Conservation (phyloP, 345 rosid species). For the Zanthoxylum bungeanum region DNA sequence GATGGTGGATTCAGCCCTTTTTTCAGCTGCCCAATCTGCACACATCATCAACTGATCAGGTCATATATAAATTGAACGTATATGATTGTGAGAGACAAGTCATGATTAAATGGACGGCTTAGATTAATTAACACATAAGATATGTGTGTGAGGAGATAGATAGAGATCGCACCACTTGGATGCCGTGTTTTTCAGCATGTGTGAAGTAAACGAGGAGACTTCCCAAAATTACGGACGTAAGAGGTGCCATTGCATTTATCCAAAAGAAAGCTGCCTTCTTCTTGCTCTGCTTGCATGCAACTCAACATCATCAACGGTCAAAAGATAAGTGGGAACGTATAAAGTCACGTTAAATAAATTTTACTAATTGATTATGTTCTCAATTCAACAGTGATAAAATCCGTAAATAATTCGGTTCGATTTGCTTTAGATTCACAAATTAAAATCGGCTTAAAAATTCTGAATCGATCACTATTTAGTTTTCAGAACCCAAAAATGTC, state of each 20-base stretch:
- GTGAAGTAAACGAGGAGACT: slow-evolving; percentile 79
- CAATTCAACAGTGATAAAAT: too few species aligned
- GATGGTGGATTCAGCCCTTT: slow-evolving; percentile 86
- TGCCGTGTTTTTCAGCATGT: slow-evolving; percentile 93
- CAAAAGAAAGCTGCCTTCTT: slow-evolving; percentile 71
- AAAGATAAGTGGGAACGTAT: too few species aligned
- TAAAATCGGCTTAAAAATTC: too few species aligned
- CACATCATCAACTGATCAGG: background rate
- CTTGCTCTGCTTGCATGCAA: slow-evolving; percentile 54
- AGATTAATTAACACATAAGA: background rate
- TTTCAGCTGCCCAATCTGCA: slow-evolving; percentile 81
- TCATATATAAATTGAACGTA: background rate
- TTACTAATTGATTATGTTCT: too few species aligned
- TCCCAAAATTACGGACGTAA: slow-evolving; percentile 79
- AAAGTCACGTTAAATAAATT: too few species aligned
- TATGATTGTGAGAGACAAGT: background rate
- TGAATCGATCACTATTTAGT: too few species aligned
- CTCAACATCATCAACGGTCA: too few species aligned
- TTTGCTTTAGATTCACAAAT: too few species aligned
- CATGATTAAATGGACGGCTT: background rate
- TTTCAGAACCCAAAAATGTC: too few species aligned
- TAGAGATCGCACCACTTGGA: slow-evolving; percentile 67
- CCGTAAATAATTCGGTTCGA: too few species aligned
- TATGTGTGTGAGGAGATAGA: background rate
- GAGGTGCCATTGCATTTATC: slow-evolving; percentile 90